A percentile compares a stretch with the other conserved stretches of the same genome.
Conservation (phyloP, 495 filamentous ascomycete species). For the Penicillium cataractarum region DNA sequence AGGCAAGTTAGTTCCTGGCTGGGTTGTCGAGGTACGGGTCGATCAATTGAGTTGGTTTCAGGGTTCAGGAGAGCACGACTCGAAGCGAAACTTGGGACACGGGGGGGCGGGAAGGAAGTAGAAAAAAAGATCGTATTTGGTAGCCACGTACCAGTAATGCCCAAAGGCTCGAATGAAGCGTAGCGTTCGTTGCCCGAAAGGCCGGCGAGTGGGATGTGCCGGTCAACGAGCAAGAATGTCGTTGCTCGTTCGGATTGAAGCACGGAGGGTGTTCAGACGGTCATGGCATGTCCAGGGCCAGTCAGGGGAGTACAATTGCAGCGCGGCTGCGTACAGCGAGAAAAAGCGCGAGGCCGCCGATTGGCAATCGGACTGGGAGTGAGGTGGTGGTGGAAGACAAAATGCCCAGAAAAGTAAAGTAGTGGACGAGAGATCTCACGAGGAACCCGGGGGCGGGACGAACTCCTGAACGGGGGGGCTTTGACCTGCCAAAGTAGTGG, state of each 20-base stretch:
- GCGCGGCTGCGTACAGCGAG: slow-evolving; percentile 13
- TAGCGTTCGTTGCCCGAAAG: slow-evolving; percentile 19
- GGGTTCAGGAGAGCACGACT: slow-evolving; percentile 15
- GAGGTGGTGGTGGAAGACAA: neutral
- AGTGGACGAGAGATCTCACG: neutral
- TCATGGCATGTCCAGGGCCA: slow-evolving; percentile 25
- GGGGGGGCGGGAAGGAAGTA: neutral
- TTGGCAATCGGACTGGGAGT: slow-evolving; percentile 8
- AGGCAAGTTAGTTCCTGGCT: slow-evolving; percentile 18
- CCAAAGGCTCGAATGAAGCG: slow-evolving; percentile 9
- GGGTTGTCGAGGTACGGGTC: neutral
- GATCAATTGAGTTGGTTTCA: slow-evolving; percentile 1
- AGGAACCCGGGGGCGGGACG: slow-evolving; percentile 26
- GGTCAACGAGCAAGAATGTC: slow-evolving; percentile 5
- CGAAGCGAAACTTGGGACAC: neutral
- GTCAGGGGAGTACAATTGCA: slow-evolving; percentile 12
- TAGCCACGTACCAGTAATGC: slow-evolving; percentile 25
- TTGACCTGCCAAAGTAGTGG: slow-evolving; percentile 13
- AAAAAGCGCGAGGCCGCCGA: slow-evolving; percentile 1
- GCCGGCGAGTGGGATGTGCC: slow-evolving; percentile 14
- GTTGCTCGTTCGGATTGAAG: slow-evolving; percentile 11
- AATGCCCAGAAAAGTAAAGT: neutral
- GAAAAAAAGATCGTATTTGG: neutral
- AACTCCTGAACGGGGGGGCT: slow-evolving; percentile 28
- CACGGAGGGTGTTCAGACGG: slow-evolving; percentile 19